Evolutionary conservation across 257 asterid genomes (phyloP).

Genomic region (Osmanthus fragrans): DNA sequence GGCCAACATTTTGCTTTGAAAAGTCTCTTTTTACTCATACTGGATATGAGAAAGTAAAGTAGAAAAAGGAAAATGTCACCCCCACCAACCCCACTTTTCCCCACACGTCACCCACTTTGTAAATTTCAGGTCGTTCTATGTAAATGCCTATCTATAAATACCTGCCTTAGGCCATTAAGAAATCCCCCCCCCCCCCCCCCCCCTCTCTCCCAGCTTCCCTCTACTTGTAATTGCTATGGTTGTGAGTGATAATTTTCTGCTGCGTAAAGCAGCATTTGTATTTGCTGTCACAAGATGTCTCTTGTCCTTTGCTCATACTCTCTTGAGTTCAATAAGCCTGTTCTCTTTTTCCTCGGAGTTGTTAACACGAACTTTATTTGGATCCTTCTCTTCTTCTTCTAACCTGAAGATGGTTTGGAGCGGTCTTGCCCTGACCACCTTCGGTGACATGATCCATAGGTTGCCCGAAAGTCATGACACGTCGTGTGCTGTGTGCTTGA

Average conservation of each 20-base stretch:
- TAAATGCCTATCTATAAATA: slow-evolving; percentile 30
- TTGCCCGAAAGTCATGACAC: slow-evolving; percentile 34
- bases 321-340: slow-evolving; percentile 30
- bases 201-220: background rate
- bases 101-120: slow-evolving; percentile 35
- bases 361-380: slow-evolving; percentile 1
- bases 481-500: slow-evolving; percentile 65
- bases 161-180: slow-evolving; percentile 8
- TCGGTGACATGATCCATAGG: slow-evolving; percentile 38
- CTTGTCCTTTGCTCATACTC: slow-evolving; percentile 39
- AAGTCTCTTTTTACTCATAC: slow-evolving; percentile 42
- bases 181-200: slow-evolving; percentile 45
- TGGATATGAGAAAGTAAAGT: slow-evolving; percentile 41
- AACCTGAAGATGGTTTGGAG: slow-evolving; percentile 36
- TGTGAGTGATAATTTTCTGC: slow-evolving; percentile 45
- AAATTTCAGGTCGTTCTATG: slow-evolving; percentile 1
- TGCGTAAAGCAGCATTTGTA: slow-evolving; percentile 57
- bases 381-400: slow-evolving; percentile 24
- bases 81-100: slow-evolving; percentile 27
- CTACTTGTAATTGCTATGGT: slow-evolving; percentile 26
- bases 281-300: slow-evolving; percentile 58
- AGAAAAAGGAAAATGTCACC: slow-evolving; percentile 28
- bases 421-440: slow-evolving; percentile 44
- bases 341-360: slow-evolving; percentile 26
- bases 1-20: slow-evolving; percentile 41